Conservation (phyloP, 2,329 filamentous ascomycete species). For the Cladosporium sphaerospermum region DNA sequence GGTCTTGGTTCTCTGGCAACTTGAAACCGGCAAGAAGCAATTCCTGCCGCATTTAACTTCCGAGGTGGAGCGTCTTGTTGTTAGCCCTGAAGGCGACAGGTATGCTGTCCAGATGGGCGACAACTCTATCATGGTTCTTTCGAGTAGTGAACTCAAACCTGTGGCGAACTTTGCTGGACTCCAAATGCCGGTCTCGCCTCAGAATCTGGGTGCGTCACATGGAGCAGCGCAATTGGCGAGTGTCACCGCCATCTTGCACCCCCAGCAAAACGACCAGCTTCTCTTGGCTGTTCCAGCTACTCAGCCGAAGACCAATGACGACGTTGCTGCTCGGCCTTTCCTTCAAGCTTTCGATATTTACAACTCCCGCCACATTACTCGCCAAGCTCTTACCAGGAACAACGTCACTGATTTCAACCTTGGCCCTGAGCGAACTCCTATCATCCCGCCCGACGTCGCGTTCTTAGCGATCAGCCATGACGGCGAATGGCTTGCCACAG, state of each 20-base stretch:
- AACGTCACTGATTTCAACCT: conserved; percentile 77
- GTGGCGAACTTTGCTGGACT: conserved; percentile 79
- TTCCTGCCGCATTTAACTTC: conserved; percentile 86
- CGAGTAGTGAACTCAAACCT: conserved; percentile 81
- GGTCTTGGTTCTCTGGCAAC: conserved; percentile 84
- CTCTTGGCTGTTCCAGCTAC: conserved; percentile 48
- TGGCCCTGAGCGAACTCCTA: conserved; percentile 61
- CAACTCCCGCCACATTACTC: conserved; percentile 68
- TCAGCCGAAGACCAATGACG: conserved; percentile 34
- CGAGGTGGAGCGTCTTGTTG: conserved; percentile 73
- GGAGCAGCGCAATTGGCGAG: conserved; percentile 2
- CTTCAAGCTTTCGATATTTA: conserved; percentile 86
- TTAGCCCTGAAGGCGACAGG: conserved; percentile 71
- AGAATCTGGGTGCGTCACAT: conserved; percentile 11
- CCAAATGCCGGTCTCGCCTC: conserved; percentile 49
- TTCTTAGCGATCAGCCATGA: conserved; percentile 71
- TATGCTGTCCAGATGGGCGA: conserved; percentile 84
- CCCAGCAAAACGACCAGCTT: conserved; percentile 35
- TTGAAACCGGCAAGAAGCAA: conserved; percentile 76
- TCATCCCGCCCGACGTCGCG: conserved; percentile 72
- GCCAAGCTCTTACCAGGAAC: conserved; percentile 82
- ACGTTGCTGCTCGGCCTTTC: conserved; percentile 46
- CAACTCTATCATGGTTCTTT: conserved; percentile 85
- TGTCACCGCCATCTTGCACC: conserved; percentile 36
- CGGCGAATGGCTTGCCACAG: conserved; percentile 82